phyloP scores from a whole-genome alignment of 768 basidiomycete species.

The Boletus reticuloceps region DNA sequence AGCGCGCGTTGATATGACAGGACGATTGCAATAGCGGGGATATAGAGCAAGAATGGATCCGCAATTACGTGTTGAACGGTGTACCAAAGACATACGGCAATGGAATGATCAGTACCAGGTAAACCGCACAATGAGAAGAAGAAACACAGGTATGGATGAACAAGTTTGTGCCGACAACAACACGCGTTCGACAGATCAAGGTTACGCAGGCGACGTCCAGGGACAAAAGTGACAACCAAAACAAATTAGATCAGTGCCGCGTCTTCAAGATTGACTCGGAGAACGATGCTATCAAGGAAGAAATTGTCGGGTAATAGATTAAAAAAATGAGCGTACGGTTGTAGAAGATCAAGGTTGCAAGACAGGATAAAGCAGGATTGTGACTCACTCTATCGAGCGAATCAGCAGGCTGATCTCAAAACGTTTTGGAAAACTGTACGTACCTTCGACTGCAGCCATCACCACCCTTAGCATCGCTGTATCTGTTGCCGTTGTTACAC shows the following conservation, averaged over 20 bases:
- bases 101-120: slow-evolving; percentile 13
- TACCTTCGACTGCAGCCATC: slow-evolving; percentile 96
- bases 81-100: slow-evolving; percentile 27
- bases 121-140: slow-evolving; percentile 9
- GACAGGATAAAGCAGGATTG: slow-evolving; percentile 23
- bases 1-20: slow-evolving; percentile 3
- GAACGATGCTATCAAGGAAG: slow-evolving; percentile 33
- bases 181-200: slow-evolving; percentile 9
- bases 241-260: slow-evolving; percentile 33
- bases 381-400: slow-evolving; percentile 62
- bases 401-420: slow-evolving; percentile 11
- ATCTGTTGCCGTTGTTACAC: slow-evolving; percentile 89
- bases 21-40: neutral
- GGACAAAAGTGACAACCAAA: slow-evolving; percentile 8
- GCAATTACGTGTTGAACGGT: slow-evolving; percentile 27
- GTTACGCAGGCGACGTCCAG: slow-evolving; percentile 5
- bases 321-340: slow-evolving; percentile 28
- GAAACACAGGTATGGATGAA: slow-evolving; percentile 9
- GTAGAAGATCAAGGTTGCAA: slow-evolving; percentile 16
- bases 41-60: slow-evolving; percentile 22
- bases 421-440: slow-evolving; percentile 23
- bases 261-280: slow-evolving; percentile 36
- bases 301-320: slow-evolving; percentile 9
- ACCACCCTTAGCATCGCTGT: slow-evolving; percentile 85
- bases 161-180: slow-evolving; percentile 21